These are phyloP conservation scores for Wickerhamomyces silvicola DNA, from an alignment of 805 yeast species.

Conservation along the genomic window DNA sequence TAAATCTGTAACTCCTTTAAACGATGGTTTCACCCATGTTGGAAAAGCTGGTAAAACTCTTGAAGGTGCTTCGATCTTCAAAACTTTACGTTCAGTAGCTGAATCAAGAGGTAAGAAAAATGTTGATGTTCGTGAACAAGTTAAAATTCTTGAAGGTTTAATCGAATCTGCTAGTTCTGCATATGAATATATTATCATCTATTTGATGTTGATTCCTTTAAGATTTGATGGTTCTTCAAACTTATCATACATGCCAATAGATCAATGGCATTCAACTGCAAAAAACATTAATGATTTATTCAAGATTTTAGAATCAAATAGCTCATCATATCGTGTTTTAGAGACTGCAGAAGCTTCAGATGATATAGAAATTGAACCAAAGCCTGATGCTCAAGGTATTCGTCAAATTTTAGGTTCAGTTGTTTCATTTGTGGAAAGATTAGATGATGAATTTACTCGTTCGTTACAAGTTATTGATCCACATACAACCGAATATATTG, in stretches of 20 bases:
- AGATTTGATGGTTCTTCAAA: slow-evolving; percentile 76
- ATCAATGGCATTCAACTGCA: slow-evolving; percentile 71
- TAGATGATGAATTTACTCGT: slow-evolving; percentile 89
- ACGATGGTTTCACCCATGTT: slow-evolving; percentile 26
- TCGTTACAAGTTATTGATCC: slow-evolving; percentile 89
- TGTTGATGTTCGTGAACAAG: slow-evolving; percentile 77
- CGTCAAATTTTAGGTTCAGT: slow-evolving; percentile 78
- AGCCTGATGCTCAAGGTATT: slow-evolving; percentile 57
- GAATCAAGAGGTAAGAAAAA: slow-evolving; percentile 96
- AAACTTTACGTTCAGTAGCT: slow-evolving; percentile 62
- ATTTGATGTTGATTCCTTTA: slow-evolving; percentile 77
- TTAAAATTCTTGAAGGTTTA: slow-evolving; percentile 60
- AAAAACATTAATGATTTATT: slow-evolving; percentile 58
- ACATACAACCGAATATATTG: slow-evolving; percentile 89
- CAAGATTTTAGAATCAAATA: slow-evolving; percentile 59
- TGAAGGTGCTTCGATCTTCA: slow-evolving; percentile 43
- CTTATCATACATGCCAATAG: slow-evolving; percentile 66
- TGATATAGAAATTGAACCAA: slow-evolving; percentile 68
- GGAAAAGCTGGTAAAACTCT: slow-evolving; percentile 25
- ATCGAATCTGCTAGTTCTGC: slow-evolving; percentile 42
- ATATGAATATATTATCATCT: slow-evolving; percentile 73
- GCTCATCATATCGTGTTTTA: slow-evolving; percentile 53
- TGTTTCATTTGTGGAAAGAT: slow-evolving; percentile 81
- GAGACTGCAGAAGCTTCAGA: slow-evolving; percentile 69
- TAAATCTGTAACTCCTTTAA: slow-evolving; percentile 21